Percentiles rank a stretch among this genome's conserved stretches.
These are phyloP conservation scores for Xenoacremonium recifei DNA, from an alignment of 2,329 filamentous ascomycete genomes.

Conservation along the genomic window DNA sequence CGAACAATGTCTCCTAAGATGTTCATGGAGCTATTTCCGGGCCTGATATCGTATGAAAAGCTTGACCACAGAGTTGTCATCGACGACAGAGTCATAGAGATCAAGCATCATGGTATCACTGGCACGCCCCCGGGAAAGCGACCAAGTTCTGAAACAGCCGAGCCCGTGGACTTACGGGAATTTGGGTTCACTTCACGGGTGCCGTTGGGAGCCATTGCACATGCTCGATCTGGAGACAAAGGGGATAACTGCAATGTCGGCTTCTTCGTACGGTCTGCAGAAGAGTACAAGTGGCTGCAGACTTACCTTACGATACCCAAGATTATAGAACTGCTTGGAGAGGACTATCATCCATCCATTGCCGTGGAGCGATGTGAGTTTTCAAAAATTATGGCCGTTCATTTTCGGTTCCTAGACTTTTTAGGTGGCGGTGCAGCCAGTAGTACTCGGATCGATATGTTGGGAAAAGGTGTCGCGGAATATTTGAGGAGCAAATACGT, in stretches of 20 bases:
- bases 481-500: constrained; percentile 8
- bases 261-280: constrained; percentile 36
- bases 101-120: constrained; percentile 4
- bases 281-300: constrained; percentile 9
- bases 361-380: constrained; percentile 7
- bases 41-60: constrained; percentile 5
- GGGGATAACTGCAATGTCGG: constrained; percentile 43
- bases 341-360: constrained; percentile 2
- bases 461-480: constrained; percentile 9
- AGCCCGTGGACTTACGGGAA: not conserved
- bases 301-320: constrained; percentile 6
- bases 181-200: constrained; percentile 26
- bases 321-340: constrained; percentile 4
- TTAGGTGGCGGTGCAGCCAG: constrained; percentile 7
- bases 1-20: constrained; percentile 6
- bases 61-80: constrained; percentile 3
- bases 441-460: constrained; percentile 10
- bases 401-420: constrained; percentile 7
- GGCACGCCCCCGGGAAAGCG: not conserved
- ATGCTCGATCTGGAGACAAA: constrained; percentile 39
- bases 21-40: constrained; percentile 10
- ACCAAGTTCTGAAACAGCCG: constrained; percentile 2
- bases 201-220: constrained; percentile 30
- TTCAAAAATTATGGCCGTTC: constrained; percentile 6
- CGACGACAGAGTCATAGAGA: constrained; percentile 1